phyloP scores from a whole-genome alignment of 495 filamentous ascomycete genomes.

The Hypoxylon cercidicola region DNA sequence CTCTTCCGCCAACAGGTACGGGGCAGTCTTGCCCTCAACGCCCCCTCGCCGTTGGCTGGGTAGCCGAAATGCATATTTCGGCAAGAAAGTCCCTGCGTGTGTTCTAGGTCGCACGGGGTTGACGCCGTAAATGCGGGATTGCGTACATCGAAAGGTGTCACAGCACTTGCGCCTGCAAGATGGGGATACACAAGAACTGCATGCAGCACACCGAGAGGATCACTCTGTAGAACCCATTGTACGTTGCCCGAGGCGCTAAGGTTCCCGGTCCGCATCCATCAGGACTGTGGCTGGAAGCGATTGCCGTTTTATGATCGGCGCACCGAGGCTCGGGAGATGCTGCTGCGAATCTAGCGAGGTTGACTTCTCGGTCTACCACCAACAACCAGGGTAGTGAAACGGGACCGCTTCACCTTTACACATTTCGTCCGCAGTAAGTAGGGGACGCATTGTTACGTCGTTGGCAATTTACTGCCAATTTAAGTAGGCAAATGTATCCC shows the following conservation, averaged over 20 bases:
- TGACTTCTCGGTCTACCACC: conserved; percentile 21
- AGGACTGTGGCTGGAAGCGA: conserved; percentile 6
- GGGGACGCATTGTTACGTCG: not conserved
- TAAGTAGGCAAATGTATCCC: too few species aligned
- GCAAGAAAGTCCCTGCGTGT: not conserved
- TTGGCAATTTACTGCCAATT: not conserved
- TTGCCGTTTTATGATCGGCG: conserved; percentile 22
- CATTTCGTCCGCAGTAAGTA: not conserved
- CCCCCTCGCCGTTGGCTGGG: conserved; percentile 5
- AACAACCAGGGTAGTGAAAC: conserved; percentile 8
- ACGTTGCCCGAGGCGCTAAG: conserved; percentile 16
- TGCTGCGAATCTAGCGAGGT: not conserved
- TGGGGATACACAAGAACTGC: conserved; percentile 23
- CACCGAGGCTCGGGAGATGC: conserved; percentile 21
- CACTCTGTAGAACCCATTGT: conserved; percentile 4
- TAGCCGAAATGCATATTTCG: not conserved
- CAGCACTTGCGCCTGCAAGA: conserved; percentile 18
- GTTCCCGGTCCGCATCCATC: conserved; percentile 7
- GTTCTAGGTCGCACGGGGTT: conserved; percentile 4
- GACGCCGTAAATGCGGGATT: conserved; percentile 4
- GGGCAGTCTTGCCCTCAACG: not conserved
- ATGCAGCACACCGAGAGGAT: conserved; percentile 25
- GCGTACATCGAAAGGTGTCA: conserved; percentile 11
- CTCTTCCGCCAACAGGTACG: conserved; percentile 14
- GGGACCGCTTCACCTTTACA: not conserved